phyloP scores from a whole-genome alignment of 2,329 filamentous ascomycete genomes.

The Pochonia chlamydosporia region DNA sequence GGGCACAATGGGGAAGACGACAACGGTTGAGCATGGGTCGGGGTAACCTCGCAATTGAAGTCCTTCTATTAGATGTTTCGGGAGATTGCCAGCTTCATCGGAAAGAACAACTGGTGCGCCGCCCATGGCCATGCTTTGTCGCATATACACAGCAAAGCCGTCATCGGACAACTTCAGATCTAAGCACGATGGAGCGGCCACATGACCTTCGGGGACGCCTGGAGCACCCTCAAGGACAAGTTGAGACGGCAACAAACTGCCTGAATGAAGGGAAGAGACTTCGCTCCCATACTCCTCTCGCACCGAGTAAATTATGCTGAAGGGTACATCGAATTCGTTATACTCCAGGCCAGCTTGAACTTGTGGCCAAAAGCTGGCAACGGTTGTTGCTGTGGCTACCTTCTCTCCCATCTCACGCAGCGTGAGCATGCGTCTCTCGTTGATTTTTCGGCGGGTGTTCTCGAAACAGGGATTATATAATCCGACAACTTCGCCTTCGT shows the following conservation, averaged over 20 bases:
- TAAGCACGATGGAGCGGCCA: slow-evolving; percentile 52
- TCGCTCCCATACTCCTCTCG: slow-evolving; percentile 67
- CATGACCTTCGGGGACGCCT: slow-evolving; percentile 61
- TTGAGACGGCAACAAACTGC: slow-evolving; percentile 54
- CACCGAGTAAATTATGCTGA: slow-evolving; percentile 72
- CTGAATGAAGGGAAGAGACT: slow-evolving; percentile 64
- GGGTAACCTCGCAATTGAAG: slow-evolving; percentile 66
- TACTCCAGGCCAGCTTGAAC: slow-evolving; percentile 64
- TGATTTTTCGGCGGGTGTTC: slow-evolving; percentile 72
- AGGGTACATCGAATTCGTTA: slow-evolving; percentile 71
- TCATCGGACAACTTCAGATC: slow-evolving; percentile 65
- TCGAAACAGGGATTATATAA: slow-evolving; percentile 79
- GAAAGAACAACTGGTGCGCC: slow-evolving; percentile 63
- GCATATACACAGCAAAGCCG: slow-evolving; percentile 71
- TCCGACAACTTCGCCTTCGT: slow-evolving; percentile 67
- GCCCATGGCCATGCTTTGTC: slow-evolving; percentile 63
- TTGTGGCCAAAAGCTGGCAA: slow-evolving; percentile 68
- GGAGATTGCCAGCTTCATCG: slow-evolving; percentile 60
- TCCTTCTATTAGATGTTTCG: slow-evolving; percentile 57
- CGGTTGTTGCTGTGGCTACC: slow-evolving; percentile 65
- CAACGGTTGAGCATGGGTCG: slow-evolving; percentile 62
- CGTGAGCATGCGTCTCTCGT: slow-evolving; percentile 73
- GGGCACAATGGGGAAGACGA: slow-evolving; percentile 74
- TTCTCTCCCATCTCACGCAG: slow-evolving; percentile 72
- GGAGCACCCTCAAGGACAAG: slow-evolving; percentile 67